Percentiles rank a stretch among this genome's conserved stretches.
These are phyloP conservation scores for Psidium guajava DNA, from an alignment of 345 rosid species.

Conservation along the genomic window DNA sequence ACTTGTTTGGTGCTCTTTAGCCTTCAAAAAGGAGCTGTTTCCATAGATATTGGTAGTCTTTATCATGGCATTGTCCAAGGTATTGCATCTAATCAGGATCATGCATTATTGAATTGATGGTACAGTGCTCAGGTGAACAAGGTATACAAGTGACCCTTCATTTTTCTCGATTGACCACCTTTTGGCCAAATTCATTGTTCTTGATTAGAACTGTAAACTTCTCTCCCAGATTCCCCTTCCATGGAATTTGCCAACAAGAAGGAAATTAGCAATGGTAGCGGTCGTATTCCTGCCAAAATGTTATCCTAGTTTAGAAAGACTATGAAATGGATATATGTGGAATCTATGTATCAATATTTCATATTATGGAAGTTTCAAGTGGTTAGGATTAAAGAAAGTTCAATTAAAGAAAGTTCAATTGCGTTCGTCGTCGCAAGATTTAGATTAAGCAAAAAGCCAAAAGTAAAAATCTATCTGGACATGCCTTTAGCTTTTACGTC, in stretches of 20 bases:
- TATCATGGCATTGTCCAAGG: neutral
- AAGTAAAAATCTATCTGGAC: neutral
- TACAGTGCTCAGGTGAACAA: neutral
- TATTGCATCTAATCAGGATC: neutral
- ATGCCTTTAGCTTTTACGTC: neutral
- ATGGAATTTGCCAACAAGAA: neutral
- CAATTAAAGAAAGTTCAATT: neutral
- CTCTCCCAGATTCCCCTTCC: neutral
- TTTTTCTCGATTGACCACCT: neutral
- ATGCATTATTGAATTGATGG: neutral
- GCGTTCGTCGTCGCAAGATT: neutral
- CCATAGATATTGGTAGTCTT: neutral
- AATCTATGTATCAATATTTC: neutral
- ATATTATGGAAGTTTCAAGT: neutral
- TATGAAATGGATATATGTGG: neutral
- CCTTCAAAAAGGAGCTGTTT: neutral
- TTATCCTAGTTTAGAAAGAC: neutral
- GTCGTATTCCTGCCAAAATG: neutral
- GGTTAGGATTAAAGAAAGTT: neutral
- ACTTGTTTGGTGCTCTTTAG: neutral
- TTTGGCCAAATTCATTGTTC: neutral
- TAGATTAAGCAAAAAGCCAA: neutral
- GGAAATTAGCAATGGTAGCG: neutral
- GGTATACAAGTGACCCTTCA: neutral
- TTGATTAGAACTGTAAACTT: neutral